Base-by-base conservation (phyloP, 306 rosid species). In the Bauhinia variegata region DNA sequence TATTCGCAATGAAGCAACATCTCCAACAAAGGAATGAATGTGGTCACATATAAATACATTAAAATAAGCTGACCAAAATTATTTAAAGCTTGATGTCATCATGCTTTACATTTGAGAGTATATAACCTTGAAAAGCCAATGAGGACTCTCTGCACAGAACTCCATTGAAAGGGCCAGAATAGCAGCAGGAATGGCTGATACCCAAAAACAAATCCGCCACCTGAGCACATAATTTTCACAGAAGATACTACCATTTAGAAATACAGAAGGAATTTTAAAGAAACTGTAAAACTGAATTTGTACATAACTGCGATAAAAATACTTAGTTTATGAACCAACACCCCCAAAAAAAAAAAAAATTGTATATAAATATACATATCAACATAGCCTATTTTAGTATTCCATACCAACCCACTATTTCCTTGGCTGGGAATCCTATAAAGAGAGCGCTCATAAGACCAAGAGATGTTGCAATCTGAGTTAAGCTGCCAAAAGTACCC, bases 151-250 rank as follows among this genome's bases (percentile, higher is more conserved):
- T 60, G 95, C 92, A 77, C 87, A 83, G 74, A 82, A 82, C 84
- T 90, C 92, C 95, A 90, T 90, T 79, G 73, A 82, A 63, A 85
- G 18, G 71, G 95, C 87, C 72, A 90, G 92, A 16, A 66, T 14
- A 11, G 73, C 65, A 63, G 92, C 87, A 67, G 96, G 92, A 71
- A 87, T 50, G 69, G 70, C 41, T 64, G 97, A 84, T 46, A 83
- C 76, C 97, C 97, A 87, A 60, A 90, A 90, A 77, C 97, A 90
- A 69, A 78, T 74, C 68, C 95, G 75, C 97, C 97, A 90, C 97
- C 97, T 90, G 73, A 68, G 64, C 69, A 81, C 68, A 75, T 19
- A 57, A 72, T 63, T 63, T 70, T 47, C 44, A 54, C 12, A 37
- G 32, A 31, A 78, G 56, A 63, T 17, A 30, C 42, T 44, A 42